Conservation (phyloP, 2,329 filamentous ascomycete genomes). For the Epichloe sylvatica region DNA sequence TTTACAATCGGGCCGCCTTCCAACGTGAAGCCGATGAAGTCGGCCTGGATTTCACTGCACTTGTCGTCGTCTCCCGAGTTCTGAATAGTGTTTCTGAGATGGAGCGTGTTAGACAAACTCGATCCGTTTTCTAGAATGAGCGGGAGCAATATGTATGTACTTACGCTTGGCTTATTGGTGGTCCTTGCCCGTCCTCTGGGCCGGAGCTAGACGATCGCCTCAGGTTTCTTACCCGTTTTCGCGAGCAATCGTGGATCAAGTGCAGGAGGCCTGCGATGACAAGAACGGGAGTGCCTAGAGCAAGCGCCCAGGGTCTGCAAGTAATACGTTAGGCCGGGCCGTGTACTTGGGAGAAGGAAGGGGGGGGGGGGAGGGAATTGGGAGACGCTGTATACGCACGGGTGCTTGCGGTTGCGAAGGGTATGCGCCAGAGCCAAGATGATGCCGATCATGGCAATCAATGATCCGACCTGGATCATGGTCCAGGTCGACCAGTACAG, state of each 20-base stretch:
- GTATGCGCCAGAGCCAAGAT: slow-evolving; percentile 38
- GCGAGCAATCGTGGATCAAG: slow-evolving; percentile 29
- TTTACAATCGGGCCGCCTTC: slow-evolving; percentile 33
- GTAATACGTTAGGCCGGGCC: slow-evolving; percentile 1
- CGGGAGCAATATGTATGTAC: slow-evolving; percentile 6
- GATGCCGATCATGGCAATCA: slow-evolving; percentile 45
- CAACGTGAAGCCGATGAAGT: slow-evolving; percentile 31
- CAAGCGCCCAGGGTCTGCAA: slow-evolving; percentile 40
- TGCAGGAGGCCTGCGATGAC: slow-evolving; percentile 42
- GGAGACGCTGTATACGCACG: slow-evolving; percentile 22
- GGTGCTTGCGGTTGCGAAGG: slow-evolving; percentile 34
- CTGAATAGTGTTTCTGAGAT: slow-evolving; percentile 22
- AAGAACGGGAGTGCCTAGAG: slow-evolving; percentile 44
- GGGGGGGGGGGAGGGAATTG: no score
- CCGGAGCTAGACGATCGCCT: slow-evolving; percentile 12
- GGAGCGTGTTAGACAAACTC: not conserved
- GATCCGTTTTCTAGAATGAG: not conserved
- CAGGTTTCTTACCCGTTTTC: slow-evolving; percentile 22
- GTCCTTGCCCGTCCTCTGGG: slow-evolving; percentile 14
- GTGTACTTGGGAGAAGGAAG: not conserved
- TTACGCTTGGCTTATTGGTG: slow-evolving; percentile 32
- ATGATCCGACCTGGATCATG: slow-evolving; percentile 42
- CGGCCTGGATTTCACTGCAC: slow-evolving; percentile 18
- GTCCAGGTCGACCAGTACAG: slow-evolving; percentile 50
- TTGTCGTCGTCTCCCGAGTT: slow-evolving; percentile 20